Evolutionary conservation across 441 rosid genomes (phyloP), one percentile per base, ranked within the genome.

Genomic region (Populus hybrid): DNA sequence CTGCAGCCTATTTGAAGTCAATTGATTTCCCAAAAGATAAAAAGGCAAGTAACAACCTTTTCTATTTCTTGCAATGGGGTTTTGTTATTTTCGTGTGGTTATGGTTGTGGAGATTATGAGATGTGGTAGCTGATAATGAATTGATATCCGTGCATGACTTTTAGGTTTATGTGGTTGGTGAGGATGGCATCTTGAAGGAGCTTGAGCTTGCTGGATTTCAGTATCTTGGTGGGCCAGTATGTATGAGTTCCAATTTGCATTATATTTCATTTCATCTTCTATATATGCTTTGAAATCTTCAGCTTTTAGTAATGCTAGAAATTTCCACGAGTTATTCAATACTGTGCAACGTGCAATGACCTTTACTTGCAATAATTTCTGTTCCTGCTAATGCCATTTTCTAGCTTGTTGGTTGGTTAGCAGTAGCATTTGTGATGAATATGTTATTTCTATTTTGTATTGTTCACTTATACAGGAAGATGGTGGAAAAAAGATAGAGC

Each of bases 111-210:
- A 46, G 18, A 46, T 46, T 11, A 46, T 46, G 57, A 24, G 68
- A 24, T 65, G 63, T 7, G 18, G 30, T 16, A 26, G 70, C 50
- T 34, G 67, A 67, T 28, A 67, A 63, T 67, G 67, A 72, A 80
- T 79, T 82, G 76, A 75, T 77, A 38, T 32, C 11, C 77, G 75
- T n/a, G 64, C 10, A 16, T 79, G 76, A 34, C 78, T 75, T 46
- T 77, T 61, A 91, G 98, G 94, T 96, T 77, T 96, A 96, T 73
- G 99, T 96, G 70, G 89, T 96, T 36, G 99, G 98, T 69, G 99
- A 94, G 84, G 98, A 94, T 68, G 99, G 99, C 81, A 96, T 96
- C 84, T 91, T 96, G 85, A 94, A 92, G 89, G 99, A 96, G 89
- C 99, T 94, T 71, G 95, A 96, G 84, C 97, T 92, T 71, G 99